phyloP scores from a whole-genome alignment of 257 asterid genomes.

The Petunia secreta region DNA sequence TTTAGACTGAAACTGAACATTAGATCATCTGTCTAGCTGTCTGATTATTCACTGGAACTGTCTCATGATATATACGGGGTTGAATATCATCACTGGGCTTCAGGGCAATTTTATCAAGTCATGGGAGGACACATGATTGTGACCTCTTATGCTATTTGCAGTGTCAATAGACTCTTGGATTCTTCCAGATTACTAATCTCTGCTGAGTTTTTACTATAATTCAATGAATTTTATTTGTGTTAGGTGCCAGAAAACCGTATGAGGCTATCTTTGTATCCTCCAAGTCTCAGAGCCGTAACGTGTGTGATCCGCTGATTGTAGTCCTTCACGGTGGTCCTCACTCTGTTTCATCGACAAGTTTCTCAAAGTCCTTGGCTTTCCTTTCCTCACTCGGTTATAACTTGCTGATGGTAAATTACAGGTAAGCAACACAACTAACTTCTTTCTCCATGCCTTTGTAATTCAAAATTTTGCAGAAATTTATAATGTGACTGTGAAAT shows the following conservation, averaged over 20 bases:
- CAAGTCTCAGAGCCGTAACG: constrained; percentile 51
- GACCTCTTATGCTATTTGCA: background rate
- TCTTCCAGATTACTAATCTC: background rate
- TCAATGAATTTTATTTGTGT: constrained; percentile 15
- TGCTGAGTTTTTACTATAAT: background rate
- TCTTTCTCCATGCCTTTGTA: background rate
- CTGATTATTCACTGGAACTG: background rate
- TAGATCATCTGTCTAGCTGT: background rate
- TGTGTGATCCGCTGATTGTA: constrained; percentile 67
- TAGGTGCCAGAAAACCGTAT: constrained; percentile 85
- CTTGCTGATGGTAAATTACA: constrained; percentile 88
- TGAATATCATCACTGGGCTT: background rate
- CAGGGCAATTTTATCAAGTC: background rate
- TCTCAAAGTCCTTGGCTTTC: constrained; percentile 80
- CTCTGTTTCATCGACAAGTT: constrained; percentile 63
- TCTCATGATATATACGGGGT: background rate
- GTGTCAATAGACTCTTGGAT: constrained; percentile 5
- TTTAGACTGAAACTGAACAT: background rate
- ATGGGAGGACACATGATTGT: background rate
- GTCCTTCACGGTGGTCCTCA: constrained; percentile 98
- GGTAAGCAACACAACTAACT: constrained; percentile 47
- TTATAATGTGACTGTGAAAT: background rate
- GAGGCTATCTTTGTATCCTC: constrained; percentile 93
- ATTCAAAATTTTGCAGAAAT: background rate
- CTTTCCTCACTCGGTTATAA: constrained; percentile 83